phyloP scores from a whole-genome alignment of 2,329 filamentous ascomycete genomes.

The Fusarium paranaense region DNA sequence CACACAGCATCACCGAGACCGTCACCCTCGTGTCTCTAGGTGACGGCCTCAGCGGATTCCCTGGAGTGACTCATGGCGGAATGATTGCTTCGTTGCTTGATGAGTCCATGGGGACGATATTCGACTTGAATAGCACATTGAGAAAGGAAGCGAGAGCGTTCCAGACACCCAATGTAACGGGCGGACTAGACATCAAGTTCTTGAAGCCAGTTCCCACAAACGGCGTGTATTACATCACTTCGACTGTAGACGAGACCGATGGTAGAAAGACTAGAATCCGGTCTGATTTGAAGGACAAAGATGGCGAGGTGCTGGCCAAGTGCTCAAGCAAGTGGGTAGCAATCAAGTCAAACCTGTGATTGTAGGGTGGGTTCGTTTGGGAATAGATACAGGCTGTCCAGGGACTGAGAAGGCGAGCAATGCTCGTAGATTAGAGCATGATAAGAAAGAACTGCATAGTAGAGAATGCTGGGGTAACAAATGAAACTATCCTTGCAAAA shows the following conservation, averaged over 20 bases:
- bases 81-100: slow-evolving; percentile 51
- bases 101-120: slow-evolving; percentile 51
- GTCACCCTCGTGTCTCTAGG: slow-evolving; percentile 49
- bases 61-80: slow-evolving; percentile 52
- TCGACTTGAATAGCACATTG: slow-evolving; percentile 51
- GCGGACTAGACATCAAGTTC: slow-evolving; percentile 50
- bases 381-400: background rate
- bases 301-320: slow-evolving; percentile 46
- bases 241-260: slow-evolving; percentile 47
- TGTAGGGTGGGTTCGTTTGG: background rate
- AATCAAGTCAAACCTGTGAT: slow-evolving; percentile 46
- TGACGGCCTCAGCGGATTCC: slow-evolving; percentile 49
- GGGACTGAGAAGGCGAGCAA: background rate
- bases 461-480: slow-evolving; percentile 17
- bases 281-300: slow-evolving; percentile 46
- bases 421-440: slow-evolving; percentile 20
- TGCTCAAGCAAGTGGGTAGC: slow-evolving; percentile 50
- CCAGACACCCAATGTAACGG: slow-evolving; percentile 49
- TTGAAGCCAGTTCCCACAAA: slow-evolving; percentile 47
- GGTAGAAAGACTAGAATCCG: slow-evolving; percentile 50
- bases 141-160: slow-evolving; percentile 47
- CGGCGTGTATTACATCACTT: slow-evolving; percentile 46
- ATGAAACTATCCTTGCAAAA: slow-evolving; percentile 22
- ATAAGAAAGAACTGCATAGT: slow-evolving; percentile 7
- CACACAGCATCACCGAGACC: slow-evolving; percentile 44